Evolutionary conservation across 2,329 filamentous ascomycete species (phyloP).

Genomic region (Phaeoacremonium minimum): DNA sequence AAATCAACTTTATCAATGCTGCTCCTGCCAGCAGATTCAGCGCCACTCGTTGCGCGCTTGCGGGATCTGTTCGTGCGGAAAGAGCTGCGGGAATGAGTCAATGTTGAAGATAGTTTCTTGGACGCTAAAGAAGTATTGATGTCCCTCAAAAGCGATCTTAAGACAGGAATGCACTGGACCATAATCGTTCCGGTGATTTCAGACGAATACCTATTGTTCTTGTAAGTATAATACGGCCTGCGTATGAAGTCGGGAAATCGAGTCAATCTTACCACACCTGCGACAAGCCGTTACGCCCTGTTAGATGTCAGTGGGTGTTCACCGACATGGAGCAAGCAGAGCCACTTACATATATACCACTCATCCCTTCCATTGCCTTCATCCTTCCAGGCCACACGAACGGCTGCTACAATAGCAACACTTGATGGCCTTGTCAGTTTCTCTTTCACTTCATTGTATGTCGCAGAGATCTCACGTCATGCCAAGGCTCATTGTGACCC

Average conservation of each 20-base stretch:
- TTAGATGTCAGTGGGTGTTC: conserved; percentile 1
- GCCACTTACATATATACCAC: conserved; percentile 37
- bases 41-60: too few species aligned
- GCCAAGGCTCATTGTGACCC: conserved; percentile 45
- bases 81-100: too few species aligned
- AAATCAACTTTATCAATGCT: too few species aligned
- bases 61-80: too few species aligned
- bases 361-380: conserved; percentile 37
- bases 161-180: conserved; percentile 47
- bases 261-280: conserved; percentile 32
- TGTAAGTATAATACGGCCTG: neutral
- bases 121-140: conserved; percentile 31
- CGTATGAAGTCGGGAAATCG: neutral
- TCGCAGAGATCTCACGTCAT: conserved; percentile 28
- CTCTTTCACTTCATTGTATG: neutral
- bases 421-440: conserved; percentile 10
- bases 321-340: neutral
- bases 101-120: too few species aligned
- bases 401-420: conserved; percentile 41
- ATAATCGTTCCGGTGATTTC: conserved; percentile 51
- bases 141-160: conserved; percentile 41
- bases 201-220: conserved; percentile 33
- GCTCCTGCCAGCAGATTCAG: too few species aligned
- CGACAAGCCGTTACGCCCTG: conserved; percentile 36
- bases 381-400: conserved; percentile 45